phyloP scores from a whole-genome alignment of 2,329 filamentous ascomycete genomes.

The Aureobasidium uvarum region DNA sequence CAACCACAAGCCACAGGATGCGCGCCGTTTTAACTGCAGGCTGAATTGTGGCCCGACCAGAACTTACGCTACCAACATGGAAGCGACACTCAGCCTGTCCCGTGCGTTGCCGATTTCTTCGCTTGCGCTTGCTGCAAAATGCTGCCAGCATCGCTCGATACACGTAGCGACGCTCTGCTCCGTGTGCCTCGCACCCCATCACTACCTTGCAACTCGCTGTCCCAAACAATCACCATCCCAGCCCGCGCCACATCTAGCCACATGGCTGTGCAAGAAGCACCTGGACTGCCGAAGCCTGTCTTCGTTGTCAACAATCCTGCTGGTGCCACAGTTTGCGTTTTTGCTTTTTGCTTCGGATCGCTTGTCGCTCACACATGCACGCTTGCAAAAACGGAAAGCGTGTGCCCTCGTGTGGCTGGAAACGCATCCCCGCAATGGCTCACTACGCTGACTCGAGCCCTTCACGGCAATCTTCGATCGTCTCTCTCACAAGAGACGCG shows the following conservation, averaged over 20 bases:
- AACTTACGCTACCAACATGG: conserved; percentile 23
- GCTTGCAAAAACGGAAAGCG: conserved; percentile 24
- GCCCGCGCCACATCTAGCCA: conserved; percentile 17
- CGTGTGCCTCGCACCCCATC: conserved; percentile 5
- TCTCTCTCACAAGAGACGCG: conserved; percentile 1
- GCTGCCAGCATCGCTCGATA: conserved; percentile 12
- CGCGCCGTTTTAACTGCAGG: conserved; percentile 24
- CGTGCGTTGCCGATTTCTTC: conserved; percentile 22
- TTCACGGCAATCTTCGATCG: conserved; percentile 20
- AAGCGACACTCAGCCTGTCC: conserved; percentile 22
- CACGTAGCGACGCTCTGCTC: not conserved
- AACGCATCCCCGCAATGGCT: conserved; percentile 20
- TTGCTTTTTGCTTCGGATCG: conserved; percentile 17
- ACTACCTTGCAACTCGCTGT: not conserved
- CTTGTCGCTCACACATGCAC: conserved; percentile 22
- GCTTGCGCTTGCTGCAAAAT: conserved; percentile 19
- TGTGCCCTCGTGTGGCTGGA: conserved; percentile 23
- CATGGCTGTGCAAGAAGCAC: conserved; percentile 23
- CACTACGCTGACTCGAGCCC: conserved; percentile 19
- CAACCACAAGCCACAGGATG: conserved; percentile 25
- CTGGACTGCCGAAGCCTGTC: not conserved
- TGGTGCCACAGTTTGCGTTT: conserved; percentile 15
- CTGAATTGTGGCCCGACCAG: conserved; percentile 17
- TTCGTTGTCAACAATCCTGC: conserved; percentile 5
- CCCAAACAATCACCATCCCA: not conserved